Conservation (phyloP, 2,329 filamentous ascomycete genomes). For the Aureobasidium pullulans region DNA sequence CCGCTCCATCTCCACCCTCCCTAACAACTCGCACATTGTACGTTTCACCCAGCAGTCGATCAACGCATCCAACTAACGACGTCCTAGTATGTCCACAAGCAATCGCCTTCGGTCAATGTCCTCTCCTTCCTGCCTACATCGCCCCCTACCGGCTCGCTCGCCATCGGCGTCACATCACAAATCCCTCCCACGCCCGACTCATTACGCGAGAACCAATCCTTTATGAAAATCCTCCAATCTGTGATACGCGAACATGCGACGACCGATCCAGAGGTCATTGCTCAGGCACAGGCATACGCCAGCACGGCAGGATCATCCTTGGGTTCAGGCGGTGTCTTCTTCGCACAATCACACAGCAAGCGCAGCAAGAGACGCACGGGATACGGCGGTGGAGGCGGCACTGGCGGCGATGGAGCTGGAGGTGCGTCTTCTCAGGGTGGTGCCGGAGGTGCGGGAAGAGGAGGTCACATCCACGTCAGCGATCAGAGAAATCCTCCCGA, state of each 20-base stretch:
- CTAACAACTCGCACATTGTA: constrained; percentile 38
- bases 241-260: constrained; percentile 48
- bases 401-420: constrained; percentile 43
- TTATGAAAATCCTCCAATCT: constrained; percentile 49
- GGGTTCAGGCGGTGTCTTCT: constrained; percentile 43
- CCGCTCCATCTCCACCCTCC: constrained; percentile 33
- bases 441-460: constrained; percentile 48
- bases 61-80: background rate
- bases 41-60: background rate
- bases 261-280: constrained; percentile 49
- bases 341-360: constrained; percentile 29
- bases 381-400: constrained; percentile 32
- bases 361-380: constrained; percentile 16
- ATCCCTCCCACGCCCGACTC: constrained; percentile 51
- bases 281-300: constrained; percentile 53
- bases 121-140: constrained; percentile 51
- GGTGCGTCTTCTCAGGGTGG: constrained; percentile 53
- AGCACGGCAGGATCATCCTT: constrained; percentile 51
- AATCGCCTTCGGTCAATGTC: constrained; percentile 35
- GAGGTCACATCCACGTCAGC: constrained; percentile 58
- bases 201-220: constrained; percentile 49
- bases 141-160: constrained; percentile 46
- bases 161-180: constrained; percentile 47
- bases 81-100: constrained; percentile 43
- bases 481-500: constrained; percentile 54